Percentiles rank a stretch among this genome's conserved stretches.
These are phyloP conservation scores for Litsea cubeba DNA, from an alignment of 164 flowering plant genomes.

Conservation along the genomic window DNA sequence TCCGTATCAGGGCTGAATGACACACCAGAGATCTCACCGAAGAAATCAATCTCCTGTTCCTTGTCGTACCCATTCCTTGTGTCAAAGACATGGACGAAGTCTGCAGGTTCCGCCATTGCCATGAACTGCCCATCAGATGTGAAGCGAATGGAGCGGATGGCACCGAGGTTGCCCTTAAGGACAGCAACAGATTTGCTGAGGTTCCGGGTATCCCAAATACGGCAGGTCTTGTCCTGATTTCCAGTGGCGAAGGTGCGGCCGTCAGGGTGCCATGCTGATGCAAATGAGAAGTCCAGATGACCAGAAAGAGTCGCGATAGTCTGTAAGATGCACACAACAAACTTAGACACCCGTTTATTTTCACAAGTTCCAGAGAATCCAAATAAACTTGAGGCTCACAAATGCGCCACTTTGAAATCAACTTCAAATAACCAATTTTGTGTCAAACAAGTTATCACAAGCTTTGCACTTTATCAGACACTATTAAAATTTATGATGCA, in stretches of 20 bases:
- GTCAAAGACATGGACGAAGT: conserved; percentile 82
- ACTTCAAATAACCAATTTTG: no score
- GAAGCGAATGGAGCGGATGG: conserved; percentile 79
- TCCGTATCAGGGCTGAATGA: conserved; percentile 95
- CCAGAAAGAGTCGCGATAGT: conserved; percentile 46
- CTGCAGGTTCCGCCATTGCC: conserved; percentile 96
- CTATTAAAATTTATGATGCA: no score
- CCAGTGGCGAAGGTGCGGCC: conserved; percentile 86
- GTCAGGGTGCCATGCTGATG: conserved; percentile 96
- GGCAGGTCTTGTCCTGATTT: conserved; percentile 95
- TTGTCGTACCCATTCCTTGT: conserved; percentile 56
- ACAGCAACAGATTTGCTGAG: conserved; percentile 64
- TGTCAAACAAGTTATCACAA: no score
- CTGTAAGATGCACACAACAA: conserved; percentile 29
- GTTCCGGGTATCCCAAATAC: conserved; percentile 81
- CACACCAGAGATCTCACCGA: conserved; percentile 90
- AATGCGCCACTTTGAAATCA: no score
- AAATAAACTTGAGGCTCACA: background rate
- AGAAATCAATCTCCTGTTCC: conserved; percentile 90
- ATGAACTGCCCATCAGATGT: conserved; percentile 80
- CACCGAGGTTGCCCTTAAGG: conserved; percentile 88
- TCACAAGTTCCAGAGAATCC: background rate
- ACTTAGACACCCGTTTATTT: background rate
- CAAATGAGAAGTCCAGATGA: conserved; percentile 89
- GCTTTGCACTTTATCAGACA: no score